Percentiles rank a stretch among this genome's conserved stretches.
phyloP scores from a whole-genome alignment of 106 monocot species.

The Amphibolis antarctica region DNA sequence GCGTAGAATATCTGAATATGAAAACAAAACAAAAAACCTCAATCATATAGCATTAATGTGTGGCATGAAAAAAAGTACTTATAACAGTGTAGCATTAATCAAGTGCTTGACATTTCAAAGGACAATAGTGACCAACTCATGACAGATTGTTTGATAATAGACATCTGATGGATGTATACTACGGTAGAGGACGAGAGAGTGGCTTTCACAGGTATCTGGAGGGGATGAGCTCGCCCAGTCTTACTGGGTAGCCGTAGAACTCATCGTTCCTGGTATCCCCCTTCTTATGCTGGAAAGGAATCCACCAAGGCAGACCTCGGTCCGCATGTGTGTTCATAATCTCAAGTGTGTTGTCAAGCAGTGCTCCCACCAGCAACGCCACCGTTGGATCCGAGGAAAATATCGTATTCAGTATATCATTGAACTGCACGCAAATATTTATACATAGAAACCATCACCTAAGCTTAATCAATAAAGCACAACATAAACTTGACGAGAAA shows the following conservation, averaged over 20 bases:
- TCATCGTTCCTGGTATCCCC: constrained; percentile 51
- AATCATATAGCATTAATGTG: no score
- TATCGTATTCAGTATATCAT: constrained; percentile 75
- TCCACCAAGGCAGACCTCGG: constrained; percentile 73
- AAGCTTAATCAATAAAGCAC: neutral
- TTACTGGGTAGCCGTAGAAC: constrained; percentile 63
- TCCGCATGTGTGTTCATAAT: constrained; percentile 22
- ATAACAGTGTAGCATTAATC: no score
- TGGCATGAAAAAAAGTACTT: no score
- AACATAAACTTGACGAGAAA: no score
- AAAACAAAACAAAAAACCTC: no score
- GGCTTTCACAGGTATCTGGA: constrained; percentile 26
- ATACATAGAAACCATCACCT: neutral
- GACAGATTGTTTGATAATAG: no score
- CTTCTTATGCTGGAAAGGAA: constrained; percentile 36
- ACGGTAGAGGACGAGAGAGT: neutral
- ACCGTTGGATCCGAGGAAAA: constrained; percentile 68
- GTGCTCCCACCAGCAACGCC: constrained; percentile 46
- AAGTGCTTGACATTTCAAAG: no score
- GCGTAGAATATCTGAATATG: no score
- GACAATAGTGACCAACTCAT: no score
- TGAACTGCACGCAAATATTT: constrained; percentile 45
- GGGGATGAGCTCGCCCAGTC: constrained; percentile 33
- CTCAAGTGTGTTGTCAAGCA: constrained; percentile 74
- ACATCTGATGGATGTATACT: no score